Conservation (phyloP, 345 rosid species). For the Aquilaria malaccensis region DNA sequence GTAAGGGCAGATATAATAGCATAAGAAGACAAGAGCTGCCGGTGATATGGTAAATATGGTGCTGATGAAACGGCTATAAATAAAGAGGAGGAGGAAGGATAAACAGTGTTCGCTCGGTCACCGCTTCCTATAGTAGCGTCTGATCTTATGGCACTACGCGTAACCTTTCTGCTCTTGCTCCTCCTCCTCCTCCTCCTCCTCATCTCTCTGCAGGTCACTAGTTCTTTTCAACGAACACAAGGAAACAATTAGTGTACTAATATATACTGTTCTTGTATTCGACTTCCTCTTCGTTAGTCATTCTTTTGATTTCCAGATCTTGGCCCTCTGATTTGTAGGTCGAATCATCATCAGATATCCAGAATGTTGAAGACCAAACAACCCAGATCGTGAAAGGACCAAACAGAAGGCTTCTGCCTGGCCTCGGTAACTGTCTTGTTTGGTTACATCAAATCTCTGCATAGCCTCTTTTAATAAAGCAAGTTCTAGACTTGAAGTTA, state of each 20-base stretch:
- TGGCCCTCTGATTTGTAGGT: conserved; percentile 20
- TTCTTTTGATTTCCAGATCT: background rate
- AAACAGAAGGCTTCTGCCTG: conserved; percentile 32
- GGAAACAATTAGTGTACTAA: no score
- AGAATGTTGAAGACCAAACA: conserved; percentile 13
- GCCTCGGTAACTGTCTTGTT: conserved; percentile 19
- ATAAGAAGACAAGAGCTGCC: no score
- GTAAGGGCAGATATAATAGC: no score
- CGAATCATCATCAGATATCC: conserved; percentile 22
- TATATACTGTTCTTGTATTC: no score
- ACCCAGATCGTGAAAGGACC: conserved; percentile 31
- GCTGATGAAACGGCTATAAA: no score
- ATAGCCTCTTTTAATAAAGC: background rate
- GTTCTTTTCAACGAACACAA: background rate
- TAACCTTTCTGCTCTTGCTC: conserved; percentile 17
- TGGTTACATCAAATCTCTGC: background rate
- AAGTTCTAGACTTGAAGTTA: background rate
- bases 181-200: conserved; percentile 26
- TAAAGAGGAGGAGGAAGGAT: no score
- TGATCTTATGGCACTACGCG: conserved; percentile 14
- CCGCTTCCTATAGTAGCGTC: background rate
- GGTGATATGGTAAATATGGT: no score
- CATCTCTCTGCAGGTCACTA: conserved; percentile 17
- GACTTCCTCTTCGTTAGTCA: no score
- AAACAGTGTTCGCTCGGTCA: no score